These are phyloP conservation scores for Cucurbitaria berberidis DNA, from an alignment of 2,329 filamentous ascomycete genomes.

Conservation along the genomic window DNA sequence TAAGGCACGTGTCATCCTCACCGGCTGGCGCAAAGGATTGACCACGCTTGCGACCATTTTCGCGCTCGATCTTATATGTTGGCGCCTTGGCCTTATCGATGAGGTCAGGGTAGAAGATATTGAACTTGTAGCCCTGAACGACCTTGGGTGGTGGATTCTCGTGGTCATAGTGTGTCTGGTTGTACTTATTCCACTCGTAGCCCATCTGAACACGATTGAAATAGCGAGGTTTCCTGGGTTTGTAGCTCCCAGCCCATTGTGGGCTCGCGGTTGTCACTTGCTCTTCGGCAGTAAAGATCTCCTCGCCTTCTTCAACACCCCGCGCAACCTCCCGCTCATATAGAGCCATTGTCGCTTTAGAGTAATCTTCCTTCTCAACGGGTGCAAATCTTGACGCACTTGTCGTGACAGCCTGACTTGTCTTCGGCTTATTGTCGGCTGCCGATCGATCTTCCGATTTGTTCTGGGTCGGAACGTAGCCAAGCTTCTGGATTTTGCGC, in stretches of 20 bases:
- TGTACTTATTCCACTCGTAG: slow-evolving; percentile 99
- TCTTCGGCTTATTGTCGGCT: slow-evolving; percentile 38
- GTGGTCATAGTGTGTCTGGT: slow-evolving; percentile 98
- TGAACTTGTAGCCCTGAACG: slow-evolving; percentile 99
- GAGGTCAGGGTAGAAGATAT: slow-evolving; percentile 97
- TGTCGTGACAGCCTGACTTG: slow-evolving; percentile 54
- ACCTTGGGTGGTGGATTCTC: slow-evolving; percentile 98
- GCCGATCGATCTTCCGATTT: slow-evolving; percentile 35
- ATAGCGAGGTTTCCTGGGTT: slow-evolving; percentile 90
- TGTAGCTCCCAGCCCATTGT: slow-evolving; percentile 83
- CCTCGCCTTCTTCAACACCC: slow-evolving; percentile 94
- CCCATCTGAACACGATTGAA: slow-evolving; percentile 99
- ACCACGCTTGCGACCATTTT: slow-evolving; percentile 85
- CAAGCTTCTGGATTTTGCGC: slow-evolving; percentile 67
- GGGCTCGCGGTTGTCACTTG: slow-evolving; percentile 71
- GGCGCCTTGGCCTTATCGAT: slow-evolving; percentile 94
- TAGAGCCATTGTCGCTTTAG: slow-evolving; percentile 82
- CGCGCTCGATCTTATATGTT: slow-evolving; percentile 93
- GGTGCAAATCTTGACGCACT: slow-evolving; percentile 73
- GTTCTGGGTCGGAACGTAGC: slow-evolving; percentile 69
- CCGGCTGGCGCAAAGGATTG: slow-evolving; percentile 93
- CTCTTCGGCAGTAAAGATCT: slow-evolving; percentile 93
- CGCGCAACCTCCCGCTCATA: slow-evolving; percentile 93
- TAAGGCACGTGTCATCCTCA: slow-evolving; percentile 95
- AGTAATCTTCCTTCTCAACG: slow-evolving; percentile 77